Percentiles rank a stretch among this genome's conserved stretches.
These are phyloP conservation scores for Apodospora peruviana DNA, from an alignment of 495 filamentous ascomycete genomes.

Conservation along the genomic window DNA sequence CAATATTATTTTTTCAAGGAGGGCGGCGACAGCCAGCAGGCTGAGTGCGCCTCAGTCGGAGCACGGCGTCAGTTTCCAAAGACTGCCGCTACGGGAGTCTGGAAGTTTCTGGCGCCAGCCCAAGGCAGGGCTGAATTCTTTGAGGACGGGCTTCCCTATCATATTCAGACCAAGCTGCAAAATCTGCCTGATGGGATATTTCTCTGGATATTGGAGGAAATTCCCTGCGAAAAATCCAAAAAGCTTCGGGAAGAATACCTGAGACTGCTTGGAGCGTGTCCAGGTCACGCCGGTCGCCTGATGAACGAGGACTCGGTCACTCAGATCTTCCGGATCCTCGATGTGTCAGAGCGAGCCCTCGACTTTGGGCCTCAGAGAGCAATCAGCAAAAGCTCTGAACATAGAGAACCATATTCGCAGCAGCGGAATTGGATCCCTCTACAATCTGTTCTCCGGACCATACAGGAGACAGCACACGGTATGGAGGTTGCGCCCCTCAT, in stretches of 20 bases:
- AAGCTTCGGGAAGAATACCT: conserved; percentile 63
- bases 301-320: conserved; percentile 31
- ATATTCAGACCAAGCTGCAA: conserved; percentile 46
- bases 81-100: conserved; percentile 22
- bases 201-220: conserved; percentile 66
- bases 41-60: conserved; percentile 18
- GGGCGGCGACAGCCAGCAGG: conserved; percentile 5
- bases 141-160: conserved; percentile 61
- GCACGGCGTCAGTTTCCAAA: conserved; percentile 29
- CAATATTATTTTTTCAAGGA: conserved; percentile 62
- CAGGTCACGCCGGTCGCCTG: conserved; percentile 31
- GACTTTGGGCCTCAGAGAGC: not conserved
- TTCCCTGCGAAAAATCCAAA: conserved; percentile 54
- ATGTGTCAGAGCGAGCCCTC: conserved; percentile 30
- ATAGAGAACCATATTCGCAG: conserved; percentile 19
- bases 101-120: conserved; percentile 40
- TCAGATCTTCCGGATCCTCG: conserved; percentile 34
- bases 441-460: conserved; percentile 26
- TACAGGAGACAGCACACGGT: conserved; percentile 22
- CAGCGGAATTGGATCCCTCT: conserved; percentile 31
- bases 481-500: conserved; percentile 16
- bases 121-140: conserved; percentile 56
- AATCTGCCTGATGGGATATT: conserved; percentile 65
- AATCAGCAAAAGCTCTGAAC: not conserved
- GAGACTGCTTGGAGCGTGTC: conserved; percentile 33